These are phyloP conservation scores for Marchantia polymorpha DNA, from an alignment of 225 moss, liverwort and hornwort species.

Conservation along the genomic window DNA sequence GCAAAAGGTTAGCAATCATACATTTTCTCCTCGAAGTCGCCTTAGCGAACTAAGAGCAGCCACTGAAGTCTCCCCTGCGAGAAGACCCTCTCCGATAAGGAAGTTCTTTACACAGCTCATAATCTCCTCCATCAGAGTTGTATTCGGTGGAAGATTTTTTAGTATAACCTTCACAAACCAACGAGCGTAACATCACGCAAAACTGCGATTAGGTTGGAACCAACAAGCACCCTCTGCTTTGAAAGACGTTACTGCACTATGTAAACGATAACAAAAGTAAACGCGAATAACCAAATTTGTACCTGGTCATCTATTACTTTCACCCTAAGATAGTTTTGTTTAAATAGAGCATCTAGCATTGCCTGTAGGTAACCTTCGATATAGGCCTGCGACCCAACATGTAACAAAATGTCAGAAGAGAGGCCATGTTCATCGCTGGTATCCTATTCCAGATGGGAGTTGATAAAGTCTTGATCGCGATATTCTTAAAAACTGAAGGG, in stretches of 20 bases:
- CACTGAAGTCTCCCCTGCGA: conserved; percentile 77
- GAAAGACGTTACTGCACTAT: background rate
- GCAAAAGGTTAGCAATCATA: conserved; percentile 22
- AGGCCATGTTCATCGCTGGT: background rate
- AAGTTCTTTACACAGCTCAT: conserved; percentile 79
- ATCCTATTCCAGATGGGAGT: background rate
- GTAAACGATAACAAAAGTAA: background rate
- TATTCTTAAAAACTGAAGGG: background rate
- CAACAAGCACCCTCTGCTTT: background rate
- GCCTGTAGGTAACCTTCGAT: conserved; percentile 97
- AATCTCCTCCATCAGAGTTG: conserved; percentile 91
- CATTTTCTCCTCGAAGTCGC: conserved; percentile 79
- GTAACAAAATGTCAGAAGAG: background rate
- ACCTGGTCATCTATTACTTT: conserved; percentile 96
- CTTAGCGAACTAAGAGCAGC: conserved; percentile 76
- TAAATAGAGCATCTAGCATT: conserved; percentile 83
- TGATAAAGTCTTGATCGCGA: background rate
- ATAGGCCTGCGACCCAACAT: conserved; percentile 60
- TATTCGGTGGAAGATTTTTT: conserved; percentile 90
- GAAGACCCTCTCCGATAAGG: conserved; percentile 85
- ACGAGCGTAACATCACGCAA: no score
- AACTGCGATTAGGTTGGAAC: background rate
- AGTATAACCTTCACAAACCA: conserved; percentile 57
- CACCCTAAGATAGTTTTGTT: conserved; percentile 93
- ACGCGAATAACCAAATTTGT: background rate